Evolutionary conservation across 768 basidiomycete species (phyloP), one percentile per base, ranked within the genome.

Genomic region (Nidularia pulvinata): DNA sequence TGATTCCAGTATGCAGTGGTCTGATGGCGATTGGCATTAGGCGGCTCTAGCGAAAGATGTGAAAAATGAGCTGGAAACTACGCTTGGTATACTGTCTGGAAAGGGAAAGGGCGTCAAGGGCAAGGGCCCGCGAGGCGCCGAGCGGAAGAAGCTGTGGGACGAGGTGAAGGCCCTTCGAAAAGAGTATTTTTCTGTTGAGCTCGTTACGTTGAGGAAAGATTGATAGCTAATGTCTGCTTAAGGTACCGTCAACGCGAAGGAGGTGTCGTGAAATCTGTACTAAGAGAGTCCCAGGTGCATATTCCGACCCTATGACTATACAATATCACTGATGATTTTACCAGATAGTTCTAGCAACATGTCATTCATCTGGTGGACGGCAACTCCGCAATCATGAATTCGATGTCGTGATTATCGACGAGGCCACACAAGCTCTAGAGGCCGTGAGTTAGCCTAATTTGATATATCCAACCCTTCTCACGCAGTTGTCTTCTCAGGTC

Each of bases 361-460:
- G 96, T 59, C 95, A 98, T 73, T 91, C 93, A 10, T 84, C 96
- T 5, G 97, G 96, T 1, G 88, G 91, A 3, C 74, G 89, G 19
- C 93, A 95, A 58, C 70, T 98, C 6, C 79, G 81, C 43, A 83
- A 88, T 55, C 79, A 86, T 52, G 70, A 79, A 1, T 99, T 99
- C 62, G 97, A 99, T 64, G 89, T 96, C 0, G 84, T 95, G 9
- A 89, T 99, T 46, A 95, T 99, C 51, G 97, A 99, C 59, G 97
- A 99, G 71, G 97, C 97, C 0, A 98, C 97, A 0, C 97, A 98
- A 67, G 96, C 95, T 3, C 64, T 97, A 11, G 96, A 99, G 72
- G 93, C 95, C 22, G 95, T 95, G 64, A 55, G 83, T 66, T 7
- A 11, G 30, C 32, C 9, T 35, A 33, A 11, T 19, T 19, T 55